phyloP scores from a whole-genome alignment of 495 filamentous ascomycete genomes.

The Podospora fimiseda region DNA sequence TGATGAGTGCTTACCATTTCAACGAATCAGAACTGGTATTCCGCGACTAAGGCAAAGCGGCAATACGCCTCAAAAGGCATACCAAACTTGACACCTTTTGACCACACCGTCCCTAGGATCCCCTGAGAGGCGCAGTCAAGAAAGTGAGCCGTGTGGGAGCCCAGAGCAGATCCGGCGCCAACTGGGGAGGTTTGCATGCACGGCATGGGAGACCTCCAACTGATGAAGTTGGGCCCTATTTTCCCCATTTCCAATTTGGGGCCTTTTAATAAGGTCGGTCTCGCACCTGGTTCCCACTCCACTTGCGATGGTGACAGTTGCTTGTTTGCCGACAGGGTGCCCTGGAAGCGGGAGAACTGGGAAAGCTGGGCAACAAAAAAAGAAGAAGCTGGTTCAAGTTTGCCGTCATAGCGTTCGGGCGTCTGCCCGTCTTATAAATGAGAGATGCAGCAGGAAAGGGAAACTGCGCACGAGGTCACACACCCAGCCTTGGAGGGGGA shows the following conservation, averaged over 20 bases:
- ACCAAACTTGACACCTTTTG: constrained; percentile 1
- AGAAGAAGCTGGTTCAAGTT: not conserved
- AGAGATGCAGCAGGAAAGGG: not conserved
- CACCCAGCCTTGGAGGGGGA: not conserved
- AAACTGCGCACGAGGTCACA: constrained; percentile 2
- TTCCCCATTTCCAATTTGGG: not conserved
- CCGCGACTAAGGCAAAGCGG: constrained; percentile 6
- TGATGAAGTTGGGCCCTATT: not conserved
- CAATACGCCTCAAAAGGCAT: not conserved
- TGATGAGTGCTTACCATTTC: not conserved
- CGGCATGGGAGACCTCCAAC: constrained; percentile 5
- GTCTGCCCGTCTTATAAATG: too few species aligned
- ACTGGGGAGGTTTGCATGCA: not conserved
- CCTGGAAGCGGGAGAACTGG: not conserved
- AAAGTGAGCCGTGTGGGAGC: too few species aligned
- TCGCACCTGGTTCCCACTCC: not conserved
- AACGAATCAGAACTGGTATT: constrained; percentile 1
- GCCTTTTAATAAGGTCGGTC: not conserved
- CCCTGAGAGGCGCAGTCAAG: constrained; percentile 6
- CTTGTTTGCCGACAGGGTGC: not conserved
- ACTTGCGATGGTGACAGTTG: not conserved
- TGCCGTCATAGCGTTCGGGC: constrained; percentile 2
- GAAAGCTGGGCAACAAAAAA: not conserved
- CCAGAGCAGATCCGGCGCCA: constrained; percentile 4
- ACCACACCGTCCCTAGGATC: not conserved